Percentiles rank a stretch among this genome's conserved stretches.
Conservation (phyloP, 2,329 filamentous ascomycete species). For the Sporothrix globosa region DNA sequence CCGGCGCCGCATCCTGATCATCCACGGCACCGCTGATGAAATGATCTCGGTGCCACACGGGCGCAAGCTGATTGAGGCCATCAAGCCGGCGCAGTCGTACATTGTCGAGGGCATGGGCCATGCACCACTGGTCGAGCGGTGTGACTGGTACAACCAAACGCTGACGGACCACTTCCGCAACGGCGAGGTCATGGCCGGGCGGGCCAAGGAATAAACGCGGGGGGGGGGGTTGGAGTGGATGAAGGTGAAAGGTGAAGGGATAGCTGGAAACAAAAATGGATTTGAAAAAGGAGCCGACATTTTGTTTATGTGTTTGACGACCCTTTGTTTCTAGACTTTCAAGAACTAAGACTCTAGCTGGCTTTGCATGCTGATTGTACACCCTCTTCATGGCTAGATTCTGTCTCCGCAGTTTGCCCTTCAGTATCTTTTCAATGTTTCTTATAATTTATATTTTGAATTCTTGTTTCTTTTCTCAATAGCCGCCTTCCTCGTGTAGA, state of each 20-base stretch:
- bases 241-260: not conserved
- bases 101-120: constrained; percentile 76
- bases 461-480: not conserved
- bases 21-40: constrained; percentile 75
- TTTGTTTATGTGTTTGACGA: not conserved
- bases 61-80: constrained; percentile 64
- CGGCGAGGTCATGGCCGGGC: constrained; percentile 52
- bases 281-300: not conserved
- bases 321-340: not conserved
- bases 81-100: constrained; percentile 63
- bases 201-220: constrained; percentile 2
- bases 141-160: constrained; percentile 67
- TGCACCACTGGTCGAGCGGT: constrained; percentile 71
- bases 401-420: not conserved
- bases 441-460: constrained; percentile 4
- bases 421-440: not conserved
- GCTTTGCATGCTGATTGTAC: not conserved
- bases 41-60: constrained; percentile 78
- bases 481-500: too few relatives aligned
- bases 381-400: not conserved
- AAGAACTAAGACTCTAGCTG: not conserved
- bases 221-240: not conserved
- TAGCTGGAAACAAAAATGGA: not conserved
- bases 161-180: constrained; percentile 61
- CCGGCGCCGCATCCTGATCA: constrained; percentile 71